Conservation (phyloP, 2,329 filamentous ascomycete genomes). For the Ophiostoma angusticollis region DNA sequence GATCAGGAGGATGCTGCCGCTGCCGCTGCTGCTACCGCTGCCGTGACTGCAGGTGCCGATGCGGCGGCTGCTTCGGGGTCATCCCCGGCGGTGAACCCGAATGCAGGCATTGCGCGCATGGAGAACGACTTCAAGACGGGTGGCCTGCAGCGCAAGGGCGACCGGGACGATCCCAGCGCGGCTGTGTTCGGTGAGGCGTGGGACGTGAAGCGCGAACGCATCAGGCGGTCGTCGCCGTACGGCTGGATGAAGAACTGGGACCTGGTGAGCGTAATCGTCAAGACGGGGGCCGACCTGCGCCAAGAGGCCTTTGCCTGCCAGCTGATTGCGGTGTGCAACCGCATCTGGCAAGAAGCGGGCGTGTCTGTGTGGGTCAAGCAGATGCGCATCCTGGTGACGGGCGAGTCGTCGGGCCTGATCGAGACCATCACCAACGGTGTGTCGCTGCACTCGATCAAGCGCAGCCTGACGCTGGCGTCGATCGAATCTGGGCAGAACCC, state of each 20-base stretch:
- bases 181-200: conserved; percentile 80
- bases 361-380: conserved; percentile 78
- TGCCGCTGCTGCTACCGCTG: conserved; percentile 15
- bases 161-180: conserved; percentile 74
- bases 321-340: conserved; percentile 67
- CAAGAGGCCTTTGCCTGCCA: conserved; percentile 83
- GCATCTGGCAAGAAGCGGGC: conserved; percentile 64
- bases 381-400: conserved; percentile 77
- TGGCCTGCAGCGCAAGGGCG: conserved; percentile 66
- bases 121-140: conserved; percentile 83
- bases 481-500: conserved; percentile 63
- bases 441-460: conserved; percentile 74
- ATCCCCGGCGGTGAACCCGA: conserved; percentile 43
- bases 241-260: conserved; percentile 90
- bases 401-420: conserved; percentile 71
- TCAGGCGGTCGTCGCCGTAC: conserved; percentile 71
- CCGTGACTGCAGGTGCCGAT: conserved; percentile 26
- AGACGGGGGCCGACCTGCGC: conserved; percentile 69
- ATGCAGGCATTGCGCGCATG: conserved; percentile 70
- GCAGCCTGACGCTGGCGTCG: conserved; percentile 63
- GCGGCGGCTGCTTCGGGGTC: conserved; percentile 18
- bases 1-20: conserved; percentile 2
- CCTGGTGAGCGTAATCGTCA: conserved; percentile 74
- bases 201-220: conserved; percentile 72
- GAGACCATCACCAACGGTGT: conserved; percentile 84